Percentiles rank a stretch among this genome's conserved stretches.
phyloP scores from a whole-genome alignment of 2,329 filamentous ascomycete species.

The Fusarium pininemorale region DNA sequence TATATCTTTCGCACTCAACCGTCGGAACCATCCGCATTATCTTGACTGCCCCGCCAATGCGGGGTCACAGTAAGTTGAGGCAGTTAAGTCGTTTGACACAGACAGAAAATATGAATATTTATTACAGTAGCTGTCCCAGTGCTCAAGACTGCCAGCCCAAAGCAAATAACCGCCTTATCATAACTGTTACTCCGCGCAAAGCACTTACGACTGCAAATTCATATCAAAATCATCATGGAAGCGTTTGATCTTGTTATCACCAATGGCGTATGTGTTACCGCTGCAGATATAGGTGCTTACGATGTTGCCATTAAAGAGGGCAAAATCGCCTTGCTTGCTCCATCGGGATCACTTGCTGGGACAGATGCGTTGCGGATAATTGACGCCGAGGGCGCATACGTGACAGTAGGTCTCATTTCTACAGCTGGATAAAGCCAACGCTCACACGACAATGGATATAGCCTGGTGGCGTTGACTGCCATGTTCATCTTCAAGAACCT shows the following conservation, averaged over 20 bases:
- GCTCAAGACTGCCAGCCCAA: neutral
- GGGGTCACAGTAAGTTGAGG: neutral
- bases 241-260: neutral
- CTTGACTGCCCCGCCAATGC: neutral
- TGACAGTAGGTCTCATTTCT: neutral
- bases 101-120: neutral
- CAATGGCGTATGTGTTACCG: neutral
- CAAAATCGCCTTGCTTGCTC: neutral
- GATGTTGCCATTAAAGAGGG: neutral
- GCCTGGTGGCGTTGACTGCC: neutral
- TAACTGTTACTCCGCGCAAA: neutral
- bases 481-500: neutral
- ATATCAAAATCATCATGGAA: neutral
- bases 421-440: neutral
- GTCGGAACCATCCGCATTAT: neutral
- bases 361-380: neutral
- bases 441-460: neutral
- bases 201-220: neutral
- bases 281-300: neutral
- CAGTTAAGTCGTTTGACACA: neutral
- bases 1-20: neutral
- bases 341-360: neutral
- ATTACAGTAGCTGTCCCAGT: neutral
- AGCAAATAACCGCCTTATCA: neutral
- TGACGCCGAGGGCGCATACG: neutral